Conservation (phyloP, 306 rosid species). For the Glycine tomentella region DNA sequence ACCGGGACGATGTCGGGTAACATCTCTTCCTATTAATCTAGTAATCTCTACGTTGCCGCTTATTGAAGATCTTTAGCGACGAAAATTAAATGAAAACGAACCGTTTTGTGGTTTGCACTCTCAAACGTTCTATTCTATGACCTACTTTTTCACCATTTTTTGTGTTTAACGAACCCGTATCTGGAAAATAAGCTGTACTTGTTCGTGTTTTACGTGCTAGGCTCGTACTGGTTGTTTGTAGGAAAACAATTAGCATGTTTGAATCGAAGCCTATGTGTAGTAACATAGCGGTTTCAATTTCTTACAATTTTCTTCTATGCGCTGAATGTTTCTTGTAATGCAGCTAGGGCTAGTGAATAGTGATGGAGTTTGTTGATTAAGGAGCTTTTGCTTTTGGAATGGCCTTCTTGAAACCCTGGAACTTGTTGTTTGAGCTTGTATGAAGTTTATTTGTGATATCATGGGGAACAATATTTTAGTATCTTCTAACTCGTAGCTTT, state of each 20-base stretch:
- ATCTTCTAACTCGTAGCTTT: conserved; percentile 31
- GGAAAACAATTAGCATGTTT: conserved; percentile 2
- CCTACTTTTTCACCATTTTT: not conserved
- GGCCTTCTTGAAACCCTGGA: conserved; percentile 7
- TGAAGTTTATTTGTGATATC: conserved; percentile 12
- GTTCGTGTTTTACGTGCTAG: conserved; percentile 11
- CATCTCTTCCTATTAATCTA: not conserved
- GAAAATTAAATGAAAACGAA: conserved; percentile 15
- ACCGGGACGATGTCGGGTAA: conserved; percentile 97
- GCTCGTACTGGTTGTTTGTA: conserved; percentile 3
- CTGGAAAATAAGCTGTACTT: not conserved
- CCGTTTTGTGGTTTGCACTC: not conserved
- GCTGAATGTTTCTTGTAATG: not conserved
- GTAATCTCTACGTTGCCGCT: not conserved
- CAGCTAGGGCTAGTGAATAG: conserved; percentile 30
- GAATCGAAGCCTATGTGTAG: not conserved
- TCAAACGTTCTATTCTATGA: not conserved
- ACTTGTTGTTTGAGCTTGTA: conserved; percentile 34
- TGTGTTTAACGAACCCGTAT: not conserved
- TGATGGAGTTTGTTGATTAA: not conserved
- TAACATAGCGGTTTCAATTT: conserved; percentile 15
- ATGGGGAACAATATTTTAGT: not conserved
- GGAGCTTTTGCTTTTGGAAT: conserved; percentile 8
- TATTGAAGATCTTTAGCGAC: conserved; percentile 17
- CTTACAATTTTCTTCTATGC: not conserved